phyloP scores from a whole-genome alignment of 345 rosid genomes.

The Eucalyptus pauciflora region DNA sequence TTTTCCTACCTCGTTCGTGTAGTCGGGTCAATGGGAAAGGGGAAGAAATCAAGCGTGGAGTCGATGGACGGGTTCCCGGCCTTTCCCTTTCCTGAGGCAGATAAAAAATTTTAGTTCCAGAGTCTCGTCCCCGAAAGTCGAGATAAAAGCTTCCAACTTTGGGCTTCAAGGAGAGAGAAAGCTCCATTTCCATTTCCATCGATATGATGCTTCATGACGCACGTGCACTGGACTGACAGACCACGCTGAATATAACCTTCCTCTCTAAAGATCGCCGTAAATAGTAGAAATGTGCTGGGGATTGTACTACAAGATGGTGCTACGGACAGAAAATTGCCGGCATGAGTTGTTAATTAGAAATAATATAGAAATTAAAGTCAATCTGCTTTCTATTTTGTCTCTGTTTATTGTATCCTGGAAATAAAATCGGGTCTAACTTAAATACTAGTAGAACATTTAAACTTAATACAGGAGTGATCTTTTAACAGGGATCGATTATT shows the following conservation, averaged over 20 bases:
- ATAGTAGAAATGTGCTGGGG: too few species aligned
- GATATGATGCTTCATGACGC: neutral
- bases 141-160: neutral
- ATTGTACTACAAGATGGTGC: too few species aligned
- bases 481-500: neutral
- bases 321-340: too few species aligned
- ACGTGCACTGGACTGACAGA: too few species aligned
- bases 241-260: fast-evolving
- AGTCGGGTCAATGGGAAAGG: neutral
- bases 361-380: neutral
- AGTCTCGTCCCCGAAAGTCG: neutral
- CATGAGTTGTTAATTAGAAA: neutral
- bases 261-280: too few species aligned
- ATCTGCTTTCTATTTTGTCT: neutral
- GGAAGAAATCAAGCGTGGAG: neutral
- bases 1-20: neutral
- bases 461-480: neutral
- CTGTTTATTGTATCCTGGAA: neutral
- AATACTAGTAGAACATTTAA: neutral
- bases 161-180: neutral
- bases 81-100: neutral
- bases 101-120: neutral
- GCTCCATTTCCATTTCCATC: neutral
- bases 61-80: neutral
- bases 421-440: neutral